Conservation (phyloP, 2,329 filamentous ascomycete species). For the Ambrosiella beaveri region DNA sequence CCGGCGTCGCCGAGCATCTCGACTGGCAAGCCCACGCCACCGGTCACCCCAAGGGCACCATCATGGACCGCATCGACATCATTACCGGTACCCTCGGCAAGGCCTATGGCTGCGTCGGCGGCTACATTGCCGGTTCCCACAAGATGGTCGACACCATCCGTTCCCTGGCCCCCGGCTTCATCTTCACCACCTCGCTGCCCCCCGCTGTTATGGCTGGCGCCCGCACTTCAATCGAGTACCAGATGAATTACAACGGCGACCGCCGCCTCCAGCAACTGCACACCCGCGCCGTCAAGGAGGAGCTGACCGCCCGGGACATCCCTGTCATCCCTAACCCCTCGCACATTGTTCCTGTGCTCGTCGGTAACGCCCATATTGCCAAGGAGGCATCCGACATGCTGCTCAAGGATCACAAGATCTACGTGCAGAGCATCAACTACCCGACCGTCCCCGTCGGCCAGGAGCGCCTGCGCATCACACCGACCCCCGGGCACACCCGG, state of each 20-base stretch:
- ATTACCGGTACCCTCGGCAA: slow-evolving; percentile 96
- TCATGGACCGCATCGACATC: slow-evolving; percentile 94
- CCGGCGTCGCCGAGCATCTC: slow-evolving; percentile 91
- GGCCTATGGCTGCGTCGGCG: slow-evolving; percentile 92
- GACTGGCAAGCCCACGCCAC: slow-evolving; percentile 75
- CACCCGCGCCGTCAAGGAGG: slow-evolving; percentile 83
- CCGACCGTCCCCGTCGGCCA: slow-evolving; percentile 96
- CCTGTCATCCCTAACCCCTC: slow-evolving; percentile 96
- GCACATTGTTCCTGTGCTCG: slow-evolving; percentile 85
- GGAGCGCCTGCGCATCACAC: slow-evolving; percentile 88
- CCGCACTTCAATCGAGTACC: slow-evolving; percentile 80
- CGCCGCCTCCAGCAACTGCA: slow-evolving; percentile 87
- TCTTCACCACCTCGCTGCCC: slow-evolving; percentile 93
- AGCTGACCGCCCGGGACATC: slow-evolving; percentile 62
- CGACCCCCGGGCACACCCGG: slow-evolving; percentile 79
- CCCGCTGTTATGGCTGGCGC: slow-evolving; percentile 96
- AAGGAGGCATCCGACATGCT: slow-evolving; percentile 87
- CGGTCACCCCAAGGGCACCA: slow-evolving; percentile 58
- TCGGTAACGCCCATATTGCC: slow-evolving; percentile 83
- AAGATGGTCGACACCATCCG: slow-evolving; percentile 84
- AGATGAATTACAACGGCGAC: slow-evolving; percentile 70
- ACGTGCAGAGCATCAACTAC: slow-evolving; percentile 98
- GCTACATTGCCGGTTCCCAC: slow-evolving; percentile 83
- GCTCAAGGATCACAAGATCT: slow-evolving; percentile 77
- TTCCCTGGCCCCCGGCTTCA: slow-evolving; percentile 90